These are phyloP conservation scores for Penicillium atrosanguineum DNA, from an alignment of 495 filamentous ascomycete genomes.

Conservation along the genomic window DNA sequence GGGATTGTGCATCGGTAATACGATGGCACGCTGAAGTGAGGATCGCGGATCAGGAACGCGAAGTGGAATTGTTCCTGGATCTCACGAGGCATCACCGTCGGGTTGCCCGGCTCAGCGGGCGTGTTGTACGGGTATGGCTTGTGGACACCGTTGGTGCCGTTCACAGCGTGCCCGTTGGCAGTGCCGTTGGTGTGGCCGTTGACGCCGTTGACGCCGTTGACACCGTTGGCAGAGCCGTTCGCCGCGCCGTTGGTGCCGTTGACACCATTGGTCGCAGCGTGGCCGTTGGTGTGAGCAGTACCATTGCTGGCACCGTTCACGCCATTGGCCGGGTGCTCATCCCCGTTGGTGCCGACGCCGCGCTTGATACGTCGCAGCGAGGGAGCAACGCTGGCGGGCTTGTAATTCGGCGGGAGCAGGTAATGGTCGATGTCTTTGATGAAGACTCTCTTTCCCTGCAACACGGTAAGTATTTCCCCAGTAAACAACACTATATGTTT, in stretches of 20 bases:
- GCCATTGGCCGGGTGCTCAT: constrained; percentile 25
- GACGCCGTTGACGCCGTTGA: constrained; percentile 1
- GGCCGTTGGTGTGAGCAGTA: constrained; percentile 30
- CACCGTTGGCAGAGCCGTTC: constrained; percentile 13
- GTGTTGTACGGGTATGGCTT: constrained; percentile 59
- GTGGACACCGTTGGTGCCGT: constrained; percentile 20
- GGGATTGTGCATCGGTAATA: constrained; percentile 97
- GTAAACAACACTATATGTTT: not conserved
- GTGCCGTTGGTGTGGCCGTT: constrained; percentile 15
- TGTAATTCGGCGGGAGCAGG: constrained; percentile 70
- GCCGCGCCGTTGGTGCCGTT: constrained; percentile 15
- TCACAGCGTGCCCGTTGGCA: constrained; percentile 8
- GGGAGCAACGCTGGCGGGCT: constrained; percentile 67
- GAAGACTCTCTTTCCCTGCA: constrained; percentile 73
- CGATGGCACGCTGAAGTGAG: constrained; percentile 78
- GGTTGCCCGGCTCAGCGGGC: constrained; percentile 61
- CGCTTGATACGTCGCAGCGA: constrained; percentile 63
- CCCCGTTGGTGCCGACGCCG: constrained; percentile 52
- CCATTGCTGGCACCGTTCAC: constrained; percentile 23
- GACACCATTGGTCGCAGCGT: constrained; percentile 18
- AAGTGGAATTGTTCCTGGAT: constrained; percentile 78
- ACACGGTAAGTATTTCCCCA: constrained; percentile 37
- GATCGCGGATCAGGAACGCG: constrained; percentile 97
- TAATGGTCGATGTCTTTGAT: constrained; percentile 98
- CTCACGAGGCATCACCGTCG: constrained; percentile 73